Evolutionary conservation across 441 rosid species (phyloP).

Genomic region (Populus trichocarpa): DNA sequence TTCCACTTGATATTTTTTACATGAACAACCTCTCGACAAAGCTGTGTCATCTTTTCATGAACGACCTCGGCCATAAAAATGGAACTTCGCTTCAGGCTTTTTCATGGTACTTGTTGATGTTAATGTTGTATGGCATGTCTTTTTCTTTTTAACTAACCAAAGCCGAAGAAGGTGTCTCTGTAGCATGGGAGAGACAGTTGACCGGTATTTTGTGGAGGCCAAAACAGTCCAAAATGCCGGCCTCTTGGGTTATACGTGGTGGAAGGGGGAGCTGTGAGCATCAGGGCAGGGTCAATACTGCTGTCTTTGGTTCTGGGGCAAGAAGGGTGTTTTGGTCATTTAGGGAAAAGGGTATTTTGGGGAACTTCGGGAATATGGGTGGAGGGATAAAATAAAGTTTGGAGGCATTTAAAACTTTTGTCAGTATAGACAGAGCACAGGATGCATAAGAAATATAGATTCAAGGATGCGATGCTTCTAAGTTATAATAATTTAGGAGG

Average conservation of each 20-base stretch:
- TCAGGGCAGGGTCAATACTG: slow-evolving; percentile 26
- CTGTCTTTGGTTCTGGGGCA: background rate
- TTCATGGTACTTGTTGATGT: background rate
- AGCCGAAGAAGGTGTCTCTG: background rate
- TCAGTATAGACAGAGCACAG: slow-evolving; percentile 30
- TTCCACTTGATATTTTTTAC: slow-evolving; percentile 54
- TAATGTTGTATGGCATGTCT: background rate
- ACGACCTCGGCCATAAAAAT: slow-evolving; percentile 38
- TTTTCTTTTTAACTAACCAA: slow-evolving; percentile 14
- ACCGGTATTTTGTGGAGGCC: slow-evolving; percentile 35
- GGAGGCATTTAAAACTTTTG: slow-evolving; percentile 13
- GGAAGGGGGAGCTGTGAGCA: slow-evolving; percentile 16
- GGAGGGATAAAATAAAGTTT: background rate
- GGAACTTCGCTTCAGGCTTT: slow-evolving; percentile 10
- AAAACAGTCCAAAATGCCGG: slow-evolving; percentile 39
- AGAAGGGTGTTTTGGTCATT: slow-evolving; percentile 11
- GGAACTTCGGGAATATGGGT: too few relatives aligned
- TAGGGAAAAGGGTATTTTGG: slow-evolving; percentile 1
- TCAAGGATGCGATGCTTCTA: background rate
- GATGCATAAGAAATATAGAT: slow-evolving; percentile 25
- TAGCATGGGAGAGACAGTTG: slow-evolving; percentile 36
- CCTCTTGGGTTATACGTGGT: slow-evolving; percentile 20
- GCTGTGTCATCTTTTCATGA: slow-evolving; percentile 47
- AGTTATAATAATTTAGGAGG: background rate
- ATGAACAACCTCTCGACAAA: slow-evolving; percentile 46